A percentile compares a stretch with the other conserved stretches of the same genome.
phyloP scores from a whole-genome alignment of 1,139 yeast genomes.

The Pichia sp. region DNA sequence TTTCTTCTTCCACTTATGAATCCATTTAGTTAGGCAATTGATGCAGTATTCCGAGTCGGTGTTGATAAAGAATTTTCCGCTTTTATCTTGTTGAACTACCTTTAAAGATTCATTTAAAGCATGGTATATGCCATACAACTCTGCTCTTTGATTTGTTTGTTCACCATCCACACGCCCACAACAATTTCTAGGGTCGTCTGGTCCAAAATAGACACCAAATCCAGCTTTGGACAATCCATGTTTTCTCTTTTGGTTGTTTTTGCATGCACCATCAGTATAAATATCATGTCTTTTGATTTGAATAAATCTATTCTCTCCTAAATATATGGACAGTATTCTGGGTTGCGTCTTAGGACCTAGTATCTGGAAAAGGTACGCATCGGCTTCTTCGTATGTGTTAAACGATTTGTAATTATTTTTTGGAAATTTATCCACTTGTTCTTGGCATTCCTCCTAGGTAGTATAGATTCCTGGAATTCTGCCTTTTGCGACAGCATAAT shows the following conservation, averaged over 20 bases:
- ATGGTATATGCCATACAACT: conserved; percentile 59
- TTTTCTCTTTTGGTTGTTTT: conserved; percentile 26
- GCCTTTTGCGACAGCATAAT: no score
- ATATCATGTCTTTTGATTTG: conserved; percentile 28
- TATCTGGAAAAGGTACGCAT: no score
- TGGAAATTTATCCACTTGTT: no score
- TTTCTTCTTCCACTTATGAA: conserved; percentile 48
- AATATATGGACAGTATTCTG: no score
- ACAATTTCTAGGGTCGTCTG: conserved; percentile 40
- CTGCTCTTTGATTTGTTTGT: conserved; percentile 84
- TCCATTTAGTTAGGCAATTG: conserved; percentile 51
- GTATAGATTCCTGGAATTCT: no score
- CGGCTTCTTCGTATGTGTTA: no score
- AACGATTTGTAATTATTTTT: no score
- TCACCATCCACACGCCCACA: conserved; percentile 45
- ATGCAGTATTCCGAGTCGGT: conserved; percentile 62
- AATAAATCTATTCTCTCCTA: no score
- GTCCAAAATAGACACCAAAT: conserved; percentile 72
- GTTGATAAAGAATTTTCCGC: conserved; percentile 18
- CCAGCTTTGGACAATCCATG: conserved; percentile 46
- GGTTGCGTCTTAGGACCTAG: no score
- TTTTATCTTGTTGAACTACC: conserved; percentile 20
- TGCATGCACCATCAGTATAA: conserved; percentile 73
- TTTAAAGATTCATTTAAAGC: conserved; percentile 46
- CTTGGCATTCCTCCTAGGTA: no score